Evolutionary conservation across 139 green algal genomes (phyloP).

Genomic region (Raphidocelis subcapitata): DNA sequence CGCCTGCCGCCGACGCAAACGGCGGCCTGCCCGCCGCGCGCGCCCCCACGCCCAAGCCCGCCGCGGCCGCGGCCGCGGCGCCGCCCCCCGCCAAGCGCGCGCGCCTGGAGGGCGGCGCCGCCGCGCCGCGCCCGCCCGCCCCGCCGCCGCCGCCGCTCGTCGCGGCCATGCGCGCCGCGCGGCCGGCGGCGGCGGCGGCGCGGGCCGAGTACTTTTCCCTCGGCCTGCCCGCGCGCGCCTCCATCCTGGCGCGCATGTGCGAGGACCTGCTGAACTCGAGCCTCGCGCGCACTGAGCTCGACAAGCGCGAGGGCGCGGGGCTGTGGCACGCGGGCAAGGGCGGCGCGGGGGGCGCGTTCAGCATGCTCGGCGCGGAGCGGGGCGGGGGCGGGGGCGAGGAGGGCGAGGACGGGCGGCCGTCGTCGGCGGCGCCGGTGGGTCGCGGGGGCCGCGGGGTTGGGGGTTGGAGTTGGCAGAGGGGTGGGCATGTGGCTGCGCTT

Average conservation of each 20-base stretch:
- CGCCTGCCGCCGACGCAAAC: too few species aligned
- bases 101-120: too few species aligned
- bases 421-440: background rate
- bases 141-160: too few species aligned
- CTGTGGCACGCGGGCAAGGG: slow-evolving; percentile 50
- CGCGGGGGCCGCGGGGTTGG: slow-evolving; percentile 3
- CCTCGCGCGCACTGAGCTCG: slow-evolving; percentile 63
- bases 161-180: too few species aligned
- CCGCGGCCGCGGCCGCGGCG: too few species aligned
- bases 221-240: slow-evolving; percentile 35
- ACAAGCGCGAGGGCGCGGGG: slow-evolving; percentile 53
- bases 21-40: too few species aligned
- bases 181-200: too few species aligned
- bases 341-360: slow-evolving; percentile 49
- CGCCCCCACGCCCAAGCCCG: too few species aligned
- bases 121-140: too few species aligned
- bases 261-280: slow-evolving; percentile 58
- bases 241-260: slow-evolving; percentile 50
- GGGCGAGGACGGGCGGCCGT: background rate
- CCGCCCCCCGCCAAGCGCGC: too few species aligned
- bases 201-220: slow-evolving; percentile 55
- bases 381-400: slow-evolving; percentile 8
- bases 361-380: slow-evolving; percentile 50
- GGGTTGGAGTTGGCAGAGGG: slow-evolving; percentile 10
- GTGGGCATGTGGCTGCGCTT: background rate